A percentile compares a stretch with the other conserved stretches of the same genome.
These are phyloP conservation scores for Ascochyta clinopodiicola DNA, from an alignment of 2,329 filamentous ascomycete genomes.

Conservation along the genomic window DNA sequence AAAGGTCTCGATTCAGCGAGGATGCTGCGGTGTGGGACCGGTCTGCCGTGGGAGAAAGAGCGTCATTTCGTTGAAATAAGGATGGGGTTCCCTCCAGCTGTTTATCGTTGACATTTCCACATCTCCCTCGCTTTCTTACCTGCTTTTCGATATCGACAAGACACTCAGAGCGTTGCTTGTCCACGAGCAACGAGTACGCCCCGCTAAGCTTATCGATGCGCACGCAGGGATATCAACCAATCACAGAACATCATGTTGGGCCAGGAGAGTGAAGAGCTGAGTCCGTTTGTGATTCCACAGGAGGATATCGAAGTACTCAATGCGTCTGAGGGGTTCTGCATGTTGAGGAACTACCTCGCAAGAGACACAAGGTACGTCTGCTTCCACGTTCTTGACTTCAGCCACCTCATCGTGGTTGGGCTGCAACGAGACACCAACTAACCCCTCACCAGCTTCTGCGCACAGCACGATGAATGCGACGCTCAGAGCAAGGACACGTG, in stretches of 20 bases:
- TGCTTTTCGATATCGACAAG: neutral
- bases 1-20: constrained; percentile 15
- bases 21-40: constrained; percentile 1
- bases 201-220: constrained; percentile 16
- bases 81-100: constrained; percentile 12
- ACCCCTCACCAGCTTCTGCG: constrained; percentile 51
- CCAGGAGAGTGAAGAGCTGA: constrained; percentile 23
- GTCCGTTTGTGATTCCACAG: constrained; percentile 52
- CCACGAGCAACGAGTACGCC: neutral
- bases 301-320: constrained; percentile 51
- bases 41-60: constrained; percentile 2
- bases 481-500: constrained; percentile 47
- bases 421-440: constrained; percentile 1
- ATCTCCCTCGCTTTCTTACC: neutral
- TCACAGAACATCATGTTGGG: constrained; percentile 17
- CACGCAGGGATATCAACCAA: constrained; percentile 12
- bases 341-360: constrained; percentile 53
- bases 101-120: constrained; percentile 5
- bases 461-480: constrained; percentile 46
- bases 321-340: constrained; percentile 52
- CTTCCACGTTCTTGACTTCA: constrained; percentile 1
- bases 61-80: constrained; percentile 22
- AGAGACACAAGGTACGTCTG: constrained; percentile 49
- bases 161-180: neutral
- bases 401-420: neutral